phyloP scores from a whole-genome alignment of 768 basidiomycete species.

The Crucibulum laeve region DNA sequence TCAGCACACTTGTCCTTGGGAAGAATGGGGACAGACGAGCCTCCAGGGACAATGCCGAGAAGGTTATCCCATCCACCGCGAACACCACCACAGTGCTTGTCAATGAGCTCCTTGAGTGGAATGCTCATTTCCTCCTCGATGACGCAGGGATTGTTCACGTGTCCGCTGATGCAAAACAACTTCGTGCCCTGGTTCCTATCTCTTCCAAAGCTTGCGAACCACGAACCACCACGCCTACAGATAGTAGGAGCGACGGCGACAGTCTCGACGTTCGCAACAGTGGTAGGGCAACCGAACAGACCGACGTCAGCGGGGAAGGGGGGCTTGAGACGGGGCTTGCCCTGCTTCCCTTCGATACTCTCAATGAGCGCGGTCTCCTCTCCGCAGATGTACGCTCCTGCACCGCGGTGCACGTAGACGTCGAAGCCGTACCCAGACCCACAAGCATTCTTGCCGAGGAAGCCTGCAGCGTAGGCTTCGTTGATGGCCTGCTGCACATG shows the following conservation, averaged over 20 bases:
- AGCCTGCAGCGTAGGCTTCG: constrained; percentile 88
- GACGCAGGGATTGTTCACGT: constrained; percentile 97
- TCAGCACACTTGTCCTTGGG: constrained; percentile 80
- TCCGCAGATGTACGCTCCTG: constrained; percentile 97
- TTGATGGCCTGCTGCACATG: constrained; percentile 94
- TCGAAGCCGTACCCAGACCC: constrained; percentile 94
- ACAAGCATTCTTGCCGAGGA: constrained; percentile 89
- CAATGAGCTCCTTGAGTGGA: constrained; percentile 86
- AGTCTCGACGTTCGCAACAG: constrained; percentile 98
- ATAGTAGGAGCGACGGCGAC: constrained; percentile 98
- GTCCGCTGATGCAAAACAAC: constrained; percentile 92
- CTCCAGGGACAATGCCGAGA: constrained; percentile 95
- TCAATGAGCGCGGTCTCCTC: constrained; percentile 99
- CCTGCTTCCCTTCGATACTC: constrained; percentile 96
- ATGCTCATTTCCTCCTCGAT: constrained; percentile 99
- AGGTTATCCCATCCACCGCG: constrained; percentile 95
- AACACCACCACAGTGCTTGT: constrained; percentile 97
- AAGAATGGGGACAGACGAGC: constrained; percentile 90
- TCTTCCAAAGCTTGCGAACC: constrained; percentile 93
- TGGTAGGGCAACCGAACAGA: constrained; percentile 94
- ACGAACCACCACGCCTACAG: constrained; percentile 78
- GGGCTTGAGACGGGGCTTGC: constrained; percentile 95
- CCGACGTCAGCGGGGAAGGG: constrained; percentile 99
- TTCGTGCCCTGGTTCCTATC: constrained; percentile 97
- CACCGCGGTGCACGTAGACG: constrained; percentile 97